Evolutionary conservation across 805 yeast genomes (phyloP).

Genomic region (Lachancea quebecensis): DNA sequence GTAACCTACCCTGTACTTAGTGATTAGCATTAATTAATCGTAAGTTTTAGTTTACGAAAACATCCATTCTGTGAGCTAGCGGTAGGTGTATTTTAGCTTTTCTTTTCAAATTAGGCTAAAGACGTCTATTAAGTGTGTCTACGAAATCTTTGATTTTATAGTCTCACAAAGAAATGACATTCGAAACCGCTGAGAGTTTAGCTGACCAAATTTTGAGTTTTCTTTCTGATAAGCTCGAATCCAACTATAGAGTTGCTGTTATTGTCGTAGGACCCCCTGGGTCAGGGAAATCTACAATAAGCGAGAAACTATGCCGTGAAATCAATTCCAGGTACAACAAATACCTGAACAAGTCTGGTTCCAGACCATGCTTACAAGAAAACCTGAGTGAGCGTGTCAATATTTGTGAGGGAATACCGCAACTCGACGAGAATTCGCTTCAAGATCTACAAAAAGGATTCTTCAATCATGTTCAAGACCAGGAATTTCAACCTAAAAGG

Average conservation of each 20-base stretch:
- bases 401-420: conserved; percentile 6
- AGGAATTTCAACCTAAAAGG: conserved; percentile 17
- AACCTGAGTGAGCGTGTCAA: neutral
- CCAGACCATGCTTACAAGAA: conserved; percentile 6
- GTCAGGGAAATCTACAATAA: conserved; percentile 72
- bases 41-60: no score
- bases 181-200: conserved; percentile 8
- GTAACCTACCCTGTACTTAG: no score
- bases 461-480: conserved; percentile 20
- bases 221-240: conserved; percentile 18
- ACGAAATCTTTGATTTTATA: no score
- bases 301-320: conserved; percentile 38
- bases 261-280: conserved; percentile 77
- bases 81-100: no score
- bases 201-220: conserved; percentile 29
- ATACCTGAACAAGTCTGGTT: conserved; percentile 6
- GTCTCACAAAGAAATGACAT: neutral
- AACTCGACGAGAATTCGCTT: conserved; percentile 1
- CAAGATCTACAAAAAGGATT: conserved; percentile 12
- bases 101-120: no score
- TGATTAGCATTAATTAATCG: no score
- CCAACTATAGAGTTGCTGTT: conserved; percentile 43
- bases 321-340: conserved; percentile 31
- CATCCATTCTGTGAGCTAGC: no score
- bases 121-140: no score